These are phyloP conservation scores for Tilletia caries DNA, from an alignment of 1,284 basidiomycete genomes.

Conservation along the genomic window DNA sequence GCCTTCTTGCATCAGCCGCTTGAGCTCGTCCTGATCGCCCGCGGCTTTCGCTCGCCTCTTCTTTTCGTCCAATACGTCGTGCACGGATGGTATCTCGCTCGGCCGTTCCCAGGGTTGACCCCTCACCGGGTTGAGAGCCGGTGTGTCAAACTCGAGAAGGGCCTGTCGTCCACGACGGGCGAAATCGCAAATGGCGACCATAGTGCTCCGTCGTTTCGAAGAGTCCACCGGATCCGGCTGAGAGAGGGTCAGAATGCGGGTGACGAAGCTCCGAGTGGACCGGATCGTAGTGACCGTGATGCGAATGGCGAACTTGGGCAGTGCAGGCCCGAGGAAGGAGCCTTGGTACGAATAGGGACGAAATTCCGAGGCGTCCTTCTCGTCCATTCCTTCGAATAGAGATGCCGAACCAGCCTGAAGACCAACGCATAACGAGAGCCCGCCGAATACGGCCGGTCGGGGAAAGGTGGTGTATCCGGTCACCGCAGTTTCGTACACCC, in stretches of 20 bases:
- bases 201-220: not conserved
- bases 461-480: not conserved
- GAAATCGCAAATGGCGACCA: not conserved
- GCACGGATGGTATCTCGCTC: not conserved
- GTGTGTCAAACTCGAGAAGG: not conserved
- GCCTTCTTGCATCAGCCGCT: too few species aligned
- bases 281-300: not conserved
- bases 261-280: conserved; percentile 4
- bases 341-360: not conserved
- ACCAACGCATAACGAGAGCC: not conserved
- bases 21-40: not conserved
- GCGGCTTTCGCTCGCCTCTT: not conserved
- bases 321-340: not conserved
- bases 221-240: not conserved
- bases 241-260: not conserved
- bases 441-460: not conserved
- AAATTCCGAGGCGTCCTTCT: not conserved
- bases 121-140: not conserved
- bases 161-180: not conserved
- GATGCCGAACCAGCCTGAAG: not conserved
- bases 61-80: not conserved
- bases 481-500: not conserved
- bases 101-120: not conserved
- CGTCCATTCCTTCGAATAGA: not conserved
- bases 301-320: not conserved